A percentile compares a stretch with the other conserved stretches of the same genome.
phyloP scores from a whole-genome alignment of 192 early-diverging fungal species.

The Mortierella antarctica region DNA sequence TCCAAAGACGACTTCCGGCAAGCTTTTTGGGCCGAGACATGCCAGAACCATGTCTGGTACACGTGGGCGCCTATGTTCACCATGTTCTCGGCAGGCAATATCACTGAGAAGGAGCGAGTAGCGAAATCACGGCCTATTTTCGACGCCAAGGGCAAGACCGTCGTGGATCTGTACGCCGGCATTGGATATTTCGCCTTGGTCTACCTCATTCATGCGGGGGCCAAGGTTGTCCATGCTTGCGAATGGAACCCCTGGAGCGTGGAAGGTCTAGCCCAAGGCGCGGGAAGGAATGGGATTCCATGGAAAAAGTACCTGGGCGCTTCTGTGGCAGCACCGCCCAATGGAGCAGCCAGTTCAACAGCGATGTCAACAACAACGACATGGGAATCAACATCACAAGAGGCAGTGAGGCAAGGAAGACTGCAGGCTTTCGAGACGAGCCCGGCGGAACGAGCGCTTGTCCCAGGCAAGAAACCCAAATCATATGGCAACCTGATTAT shows the following conservation, averaged over 20 bases:
- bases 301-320: conserved; percentile 17
- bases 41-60: conserved; percentile 53
- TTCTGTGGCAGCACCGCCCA: background rate
- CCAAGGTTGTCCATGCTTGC: conserved; percentile 53
- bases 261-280: conserved; percentile 44
- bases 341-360: background rate
- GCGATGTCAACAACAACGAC: background rate
- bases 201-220: conserved; percentile 51
- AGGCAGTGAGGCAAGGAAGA: background rate
- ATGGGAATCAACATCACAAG: background rate
- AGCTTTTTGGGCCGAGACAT: conserved; percentile 45
- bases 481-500: conserved; percentile 24
- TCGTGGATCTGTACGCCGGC: conserved; percentile 56
- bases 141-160: conserved; percentile 30
- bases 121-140: conserved; percentile 43
- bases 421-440: too few relatives aligned
- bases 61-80: conserved; percentile 56
- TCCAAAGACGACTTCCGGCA: conserved; percentile 7
- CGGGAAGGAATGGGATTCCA: conserved; percentile 28
- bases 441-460: background rate
- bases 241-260: conserved; percentile 60
- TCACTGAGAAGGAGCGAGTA: conserved; percentile 55
- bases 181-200: conserved; percentile 55
- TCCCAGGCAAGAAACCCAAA: conserved; percentile 14
- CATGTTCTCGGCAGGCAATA: conserved; percentile 58